These are phyloP conservation scores for Calocybe indica DNA, from an alignment of 768 basidiomycete species.

Conservation along the genomic window DNA sequence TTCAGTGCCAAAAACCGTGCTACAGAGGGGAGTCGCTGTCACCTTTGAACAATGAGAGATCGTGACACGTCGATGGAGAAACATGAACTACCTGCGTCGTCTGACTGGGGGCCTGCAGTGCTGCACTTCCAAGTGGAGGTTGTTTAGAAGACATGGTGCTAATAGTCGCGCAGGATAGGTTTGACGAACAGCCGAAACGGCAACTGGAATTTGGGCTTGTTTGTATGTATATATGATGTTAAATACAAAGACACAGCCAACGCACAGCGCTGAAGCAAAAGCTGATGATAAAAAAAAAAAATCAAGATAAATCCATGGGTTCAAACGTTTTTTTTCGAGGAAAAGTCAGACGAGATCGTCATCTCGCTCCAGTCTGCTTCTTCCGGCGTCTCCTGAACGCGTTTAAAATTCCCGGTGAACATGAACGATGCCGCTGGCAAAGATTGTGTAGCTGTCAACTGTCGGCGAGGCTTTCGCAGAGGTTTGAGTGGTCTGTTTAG, in stretches of 20 bases:
- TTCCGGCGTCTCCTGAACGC: conserved; percentile 9
- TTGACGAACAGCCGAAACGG: not conserved
- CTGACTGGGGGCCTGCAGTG: conserved; percentile 57
- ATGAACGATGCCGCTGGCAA: conserved; percentile 24
- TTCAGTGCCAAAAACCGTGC: not conserved
- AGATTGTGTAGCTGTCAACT: conserved; percentile 29
- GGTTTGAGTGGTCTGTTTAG: conserved; percentile 31
- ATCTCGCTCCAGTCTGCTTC: conserved; percentile 39
- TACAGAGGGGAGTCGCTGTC: conserved; percentile 8
- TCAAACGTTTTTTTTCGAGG: conserved; percentile 1
- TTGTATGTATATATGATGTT: no score
- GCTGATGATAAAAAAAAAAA: no score
- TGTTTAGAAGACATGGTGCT: conserved; percentile 26
- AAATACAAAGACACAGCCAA: no score
- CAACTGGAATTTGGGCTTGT: no score
- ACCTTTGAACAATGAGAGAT: conserved; percentile 80
- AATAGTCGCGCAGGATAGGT: not conserved
- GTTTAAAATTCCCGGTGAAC: not conserved
- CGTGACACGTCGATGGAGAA: conserved; percentile 64
- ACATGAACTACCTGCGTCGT: conserved; percentile 65
- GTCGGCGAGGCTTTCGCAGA: conserved; percentile 27
- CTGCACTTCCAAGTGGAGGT: conserved; percentile 59
- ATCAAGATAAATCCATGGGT: conserved; percentile 6
- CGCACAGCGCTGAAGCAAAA: no score
- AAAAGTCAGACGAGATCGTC: not conserved